phyloP scores from a whole-genome alignment of 106 monocot species.

The Chionographis japonica region DNA sequence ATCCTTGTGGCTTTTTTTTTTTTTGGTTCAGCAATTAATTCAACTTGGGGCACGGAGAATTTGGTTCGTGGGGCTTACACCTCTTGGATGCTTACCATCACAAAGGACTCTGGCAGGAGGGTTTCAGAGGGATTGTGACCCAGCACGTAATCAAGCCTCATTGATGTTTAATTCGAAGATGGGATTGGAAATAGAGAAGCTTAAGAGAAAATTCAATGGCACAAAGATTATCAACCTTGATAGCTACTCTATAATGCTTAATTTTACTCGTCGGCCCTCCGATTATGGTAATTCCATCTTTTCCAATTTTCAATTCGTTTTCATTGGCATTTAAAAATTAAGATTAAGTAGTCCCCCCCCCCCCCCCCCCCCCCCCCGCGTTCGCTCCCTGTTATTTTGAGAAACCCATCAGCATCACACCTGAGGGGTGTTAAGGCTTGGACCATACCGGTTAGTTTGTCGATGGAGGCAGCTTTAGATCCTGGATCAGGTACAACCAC shows the following conservation, averaged over 20 bases:
- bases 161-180: slow-evolving; percentile 33
- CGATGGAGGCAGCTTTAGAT: too few relatives aligned
- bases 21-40: slow-evolving; percentile 27
- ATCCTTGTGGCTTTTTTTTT: neutral
- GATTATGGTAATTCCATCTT: too few relatives aligned
- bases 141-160: slow-evolving; percentile 43
- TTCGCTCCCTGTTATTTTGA: too few relatives aligned
- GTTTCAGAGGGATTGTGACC: slow-evolving; percentile 29
- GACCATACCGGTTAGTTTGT: too few relatives aligned
- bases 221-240: slow-evolving; percentile 23
- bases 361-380: too few relatives aligned
- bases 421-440: too few relatives aligned
- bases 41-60: slow-evolving; percentile 45
- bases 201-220: slow-evolving; percentile 15
- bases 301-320: neutral
- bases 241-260: slow-evolving; percentile 25
- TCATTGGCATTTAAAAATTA: too few relatives aligned
- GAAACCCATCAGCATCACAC: too few relatives aligned
- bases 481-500: too few relatives aligned
- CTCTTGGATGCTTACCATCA: slow-evolving; percentile 73
- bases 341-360: too few relatives aligned
- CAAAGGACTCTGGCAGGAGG: slow-evolving; percentile 60
- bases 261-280: slow-evolving; percentile 32
- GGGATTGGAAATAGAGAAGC: slow-evolving; percentile 14
- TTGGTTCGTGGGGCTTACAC: slow-evolving; percentile 40